A percentile compares a stretch with the other conserved stretches of the same genome.
These are phyloP conservation scores for Fomitopsis betulina DNA, from an alignment of 1,284 basidiomycete genomes.

Conservation along the genomic window DNA sequence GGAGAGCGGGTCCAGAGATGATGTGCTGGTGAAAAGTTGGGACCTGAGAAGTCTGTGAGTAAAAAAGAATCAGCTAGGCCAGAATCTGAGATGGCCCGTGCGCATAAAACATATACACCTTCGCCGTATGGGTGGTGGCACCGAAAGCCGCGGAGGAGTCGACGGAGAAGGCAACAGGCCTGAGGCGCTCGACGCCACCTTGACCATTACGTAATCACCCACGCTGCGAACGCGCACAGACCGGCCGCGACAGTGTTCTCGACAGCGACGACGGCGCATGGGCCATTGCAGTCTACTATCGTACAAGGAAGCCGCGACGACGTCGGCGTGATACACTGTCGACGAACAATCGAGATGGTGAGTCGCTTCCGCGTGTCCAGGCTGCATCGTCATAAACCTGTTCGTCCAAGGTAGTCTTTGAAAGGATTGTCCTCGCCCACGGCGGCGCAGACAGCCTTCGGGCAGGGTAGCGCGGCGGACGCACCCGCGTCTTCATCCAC, in stretches of 20 bases:
- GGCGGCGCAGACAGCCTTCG: background rate
- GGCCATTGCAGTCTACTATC: background rate
- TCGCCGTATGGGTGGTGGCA: background rate
- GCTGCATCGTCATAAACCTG: background rate
- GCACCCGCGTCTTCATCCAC: background rate
- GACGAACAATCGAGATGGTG: background rate
- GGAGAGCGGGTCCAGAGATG: no score
- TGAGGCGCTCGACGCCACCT: no score
- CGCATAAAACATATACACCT: background rate
- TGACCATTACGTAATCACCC: background rate
- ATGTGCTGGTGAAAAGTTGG: no score
- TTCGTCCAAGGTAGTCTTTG: conserved; percentile 6
- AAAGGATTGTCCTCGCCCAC: conserved; percentile 1
- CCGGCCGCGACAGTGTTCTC: background rate
- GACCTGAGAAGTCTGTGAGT: background rate
- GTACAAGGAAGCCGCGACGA: background rate
- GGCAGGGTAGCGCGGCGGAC: background rate
- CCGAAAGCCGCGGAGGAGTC: background rate
- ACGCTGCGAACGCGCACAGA: background rate
- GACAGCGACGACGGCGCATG: background rate
- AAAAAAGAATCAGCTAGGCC: background rate
- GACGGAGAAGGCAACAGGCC: background rate
- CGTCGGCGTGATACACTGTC: background rate
- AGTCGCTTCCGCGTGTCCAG: background rate
- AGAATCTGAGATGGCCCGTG: background rate